Evolutionary conservation across 495 filamentous ascomycete genomes (phyloP).

Genomic region (Neurospora tetraspora): DNA sequence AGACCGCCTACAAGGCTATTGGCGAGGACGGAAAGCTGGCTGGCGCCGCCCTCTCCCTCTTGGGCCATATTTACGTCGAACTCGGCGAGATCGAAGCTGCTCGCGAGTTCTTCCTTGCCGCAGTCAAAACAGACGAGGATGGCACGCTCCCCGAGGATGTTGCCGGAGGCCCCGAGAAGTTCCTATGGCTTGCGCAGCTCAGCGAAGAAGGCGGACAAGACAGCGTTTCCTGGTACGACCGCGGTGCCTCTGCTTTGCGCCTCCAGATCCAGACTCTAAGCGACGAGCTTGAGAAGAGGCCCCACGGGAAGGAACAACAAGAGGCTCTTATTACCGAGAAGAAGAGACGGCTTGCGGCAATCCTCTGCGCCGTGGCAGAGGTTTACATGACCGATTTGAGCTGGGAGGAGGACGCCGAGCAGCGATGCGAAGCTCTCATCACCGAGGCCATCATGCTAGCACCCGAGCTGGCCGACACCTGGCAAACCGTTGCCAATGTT

Average conservation of each 20-base stretch:
- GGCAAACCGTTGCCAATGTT: slow-evolving; percentile 89
- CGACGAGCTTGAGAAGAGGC: slow-evolving; percentile 17
- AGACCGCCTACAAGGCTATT: slow-evolving; percentile 47
- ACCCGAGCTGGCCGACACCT: slow-evolving; percentile 65
- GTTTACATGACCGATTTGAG: slow-evolving; percentile 97
- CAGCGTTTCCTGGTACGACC: slow-evolving; percentile 82
- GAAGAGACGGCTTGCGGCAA: slow-evolving; percentile 67
- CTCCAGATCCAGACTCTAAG: slow-evolving; percentile 48
- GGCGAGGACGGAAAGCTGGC: slow-evolving; percentile 26
- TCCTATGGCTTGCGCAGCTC: slow-evolving; percentile 90
- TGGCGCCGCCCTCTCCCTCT: slow-evolving; percentile 59
- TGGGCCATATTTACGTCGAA: slow-evolving; percentile 80
- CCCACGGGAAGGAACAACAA: slow-evolving; percentile 32
- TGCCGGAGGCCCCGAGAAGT: slow-evolving; percentile 86
- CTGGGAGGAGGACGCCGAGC: slow-evolving; percentile 84
- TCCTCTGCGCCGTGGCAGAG: slow-evolving; percentile 82
- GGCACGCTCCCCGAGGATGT: slow-evolving; percentile 50
- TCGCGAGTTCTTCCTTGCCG: slow-evolving; percentile 53
- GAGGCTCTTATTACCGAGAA: slow-evolving; percentile 49
- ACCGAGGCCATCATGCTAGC: slow-evolving; percentile 75
- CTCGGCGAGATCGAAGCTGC: slow-evolving; percentile 69
- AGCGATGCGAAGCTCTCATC: slow-evolving; percentile 70
- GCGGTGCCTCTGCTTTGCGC: slow-evolving; percentile 61
- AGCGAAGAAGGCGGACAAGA: slow-evolving; percentile 75
- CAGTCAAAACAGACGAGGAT: slow-evolving; percentile 62